Percentiles rank a stretch among this genome's conserved stretches.
Conservation (phyloP, 2,329 filamentous ascomycete species). For the Botrytis elliptica region DNA sequence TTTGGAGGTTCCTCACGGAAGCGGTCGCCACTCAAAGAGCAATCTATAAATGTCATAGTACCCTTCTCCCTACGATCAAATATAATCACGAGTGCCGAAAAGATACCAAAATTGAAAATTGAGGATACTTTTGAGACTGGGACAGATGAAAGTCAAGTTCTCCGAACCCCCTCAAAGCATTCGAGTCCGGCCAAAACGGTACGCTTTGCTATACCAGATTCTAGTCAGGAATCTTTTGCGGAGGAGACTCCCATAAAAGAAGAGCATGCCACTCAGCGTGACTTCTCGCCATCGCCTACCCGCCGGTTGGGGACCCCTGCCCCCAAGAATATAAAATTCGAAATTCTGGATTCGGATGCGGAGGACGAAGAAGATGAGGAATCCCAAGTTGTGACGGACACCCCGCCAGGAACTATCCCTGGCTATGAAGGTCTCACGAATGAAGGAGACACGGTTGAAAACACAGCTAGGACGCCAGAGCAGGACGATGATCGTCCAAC, state of each 20-base stretch:
- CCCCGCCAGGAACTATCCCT: background rate
- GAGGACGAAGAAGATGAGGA: conserved; percentile 22
- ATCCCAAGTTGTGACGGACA: conserved; percentile 4
- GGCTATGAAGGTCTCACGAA: background rate
- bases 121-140: conserved; percentile 34
- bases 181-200: conserved; percentile 36
- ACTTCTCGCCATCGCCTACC: background rate
- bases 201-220: conserved; percentile 30
- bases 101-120: conserved; percentile 31
- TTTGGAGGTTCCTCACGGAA: conserved; percentile 25
- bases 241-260: conserved; percentile 17
- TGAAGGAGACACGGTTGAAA: background rate
- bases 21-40: conserved; percentile 30
- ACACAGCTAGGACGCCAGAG: background rate
- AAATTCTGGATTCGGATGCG: conserved; percentile 37
- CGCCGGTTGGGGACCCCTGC: background rate
- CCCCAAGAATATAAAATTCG: conserved; percentile 23
- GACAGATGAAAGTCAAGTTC: conserved; percentile 28
- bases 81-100: conserved; percentile 21
- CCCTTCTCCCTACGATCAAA: conserved; percentile 28
- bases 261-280: background rate
- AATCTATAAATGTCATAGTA: conserved; percentile 32
- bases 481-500: background rate
- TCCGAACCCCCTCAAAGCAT: conserved; percentile 29
- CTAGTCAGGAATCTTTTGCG: conserved; percentile 18